phyloP scores from a whole-genome alignment of 2,329 filamentous ascomycete species.

The Botrytis fragariae region DNA sequence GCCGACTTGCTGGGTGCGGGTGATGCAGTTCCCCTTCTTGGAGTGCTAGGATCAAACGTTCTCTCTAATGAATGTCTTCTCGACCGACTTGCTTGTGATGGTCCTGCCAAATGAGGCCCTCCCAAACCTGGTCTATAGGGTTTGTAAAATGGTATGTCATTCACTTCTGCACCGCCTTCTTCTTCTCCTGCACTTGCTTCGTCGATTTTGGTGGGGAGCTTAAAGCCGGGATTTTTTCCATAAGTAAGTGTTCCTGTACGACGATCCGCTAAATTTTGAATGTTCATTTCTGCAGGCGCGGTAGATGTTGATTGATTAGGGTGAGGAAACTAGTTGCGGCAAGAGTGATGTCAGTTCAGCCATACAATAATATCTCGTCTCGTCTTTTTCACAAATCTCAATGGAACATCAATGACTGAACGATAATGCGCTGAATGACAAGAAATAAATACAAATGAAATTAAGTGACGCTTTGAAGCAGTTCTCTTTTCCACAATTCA shows the following conservation, averaged over 20 bases:
- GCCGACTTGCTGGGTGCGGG: not conserved
- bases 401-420: not conserved
- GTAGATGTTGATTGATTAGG: constrained; percentile 12
- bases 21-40: not conserved
- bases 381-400: not conserved
- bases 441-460: not conserved
- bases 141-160: constrained; percentile 31
- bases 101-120: not conserved
- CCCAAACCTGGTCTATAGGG: not conserved
- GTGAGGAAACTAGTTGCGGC: constrained; percentile 16
- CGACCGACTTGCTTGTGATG: not conserved
- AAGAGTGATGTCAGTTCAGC: constrained; percentile 10
- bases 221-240: constrained; percentile 7
- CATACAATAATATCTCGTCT: not conserved
- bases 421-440: not conserved
- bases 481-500: not conserved
- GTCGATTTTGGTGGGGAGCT: constrained; percentile 12
- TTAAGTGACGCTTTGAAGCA: not conserved
- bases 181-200: constrained; percentile 13
- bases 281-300: constrained; percentile 13
- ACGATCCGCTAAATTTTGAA: constrained; percentile 16
- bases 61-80: constrained; percentile 9
- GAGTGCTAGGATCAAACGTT: not conserved
- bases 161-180: constrained; percentile 29
- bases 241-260: constrained; percentile 8